phyloP scores from a whole-genome alignment of 2,329 filamentous ascomycete species.

The Aspergillus hortae region DNA sequence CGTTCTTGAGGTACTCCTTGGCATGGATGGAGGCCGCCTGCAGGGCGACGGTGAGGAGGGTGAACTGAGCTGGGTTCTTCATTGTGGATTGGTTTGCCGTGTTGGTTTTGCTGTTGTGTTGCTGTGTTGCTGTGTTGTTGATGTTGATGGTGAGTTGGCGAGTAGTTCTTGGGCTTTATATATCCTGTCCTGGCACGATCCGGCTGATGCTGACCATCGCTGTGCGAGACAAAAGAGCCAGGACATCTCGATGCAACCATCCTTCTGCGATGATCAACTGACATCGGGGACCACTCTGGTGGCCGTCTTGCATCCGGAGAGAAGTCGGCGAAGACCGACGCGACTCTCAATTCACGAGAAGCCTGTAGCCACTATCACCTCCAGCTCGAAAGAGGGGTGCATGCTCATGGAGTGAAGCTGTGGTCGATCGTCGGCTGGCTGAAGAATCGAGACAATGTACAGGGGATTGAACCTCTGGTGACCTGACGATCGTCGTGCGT shows the following conservation, averaged over 20 bases:
- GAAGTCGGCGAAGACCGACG: no score
- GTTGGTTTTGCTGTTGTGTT: background rate
- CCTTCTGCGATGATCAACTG: background rate
- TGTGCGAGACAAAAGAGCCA: background rate
- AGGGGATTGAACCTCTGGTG: no score
- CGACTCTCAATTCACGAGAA: no score
- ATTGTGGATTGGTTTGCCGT: background rate
- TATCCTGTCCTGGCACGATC: background rate
- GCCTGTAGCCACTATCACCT: background rate
- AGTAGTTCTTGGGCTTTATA: background rate
- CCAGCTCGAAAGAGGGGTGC: background rate
- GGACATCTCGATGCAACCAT: background rate
- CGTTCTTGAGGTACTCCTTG: slow-evolving; percentile 1
- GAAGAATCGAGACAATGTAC: no score
- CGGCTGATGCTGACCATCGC: background rate
- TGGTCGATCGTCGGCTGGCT: no score
- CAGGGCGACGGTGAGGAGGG: background rate
- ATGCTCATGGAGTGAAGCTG: no score
- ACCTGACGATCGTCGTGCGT: no score
- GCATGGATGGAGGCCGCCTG: slow-evolving; percentile 2
- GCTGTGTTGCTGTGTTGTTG: background rate
- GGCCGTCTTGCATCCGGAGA: no score
- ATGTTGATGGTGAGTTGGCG: background rate
- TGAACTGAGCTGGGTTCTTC: background rate
- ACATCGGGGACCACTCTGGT: background rate